These are phyloP conservation scores for Botrytis hyacinthi DNA, from an alignment of 2,329 filamentous ascomycete species.

Conservation along the genomic window DNA sequence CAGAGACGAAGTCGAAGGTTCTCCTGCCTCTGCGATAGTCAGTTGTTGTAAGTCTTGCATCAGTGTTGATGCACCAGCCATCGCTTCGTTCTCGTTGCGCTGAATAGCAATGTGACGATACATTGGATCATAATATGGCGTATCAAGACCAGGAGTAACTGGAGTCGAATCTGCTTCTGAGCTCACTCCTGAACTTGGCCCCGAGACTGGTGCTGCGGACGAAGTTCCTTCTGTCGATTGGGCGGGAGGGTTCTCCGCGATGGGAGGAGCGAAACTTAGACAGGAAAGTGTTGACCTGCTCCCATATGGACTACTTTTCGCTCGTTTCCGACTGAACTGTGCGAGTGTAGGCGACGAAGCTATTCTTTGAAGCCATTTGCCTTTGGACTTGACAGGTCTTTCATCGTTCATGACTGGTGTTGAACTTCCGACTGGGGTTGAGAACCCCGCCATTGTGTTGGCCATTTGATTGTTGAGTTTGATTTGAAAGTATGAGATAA, in stretches of 20 bases:
- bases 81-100: slow-evolving; percentile 27
- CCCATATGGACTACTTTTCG: slow-evolving; percentile 37
- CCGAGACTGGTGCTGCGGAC: slow-evolving; percentile 35
- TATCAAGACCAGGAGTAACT: slow-evolving; percentile 34
- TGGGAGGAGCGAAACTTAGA: slow-evolving; percentile 35
- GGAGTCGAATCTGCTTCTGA: slow-evolving; percentile 23
- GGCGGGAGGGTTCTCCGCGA: slow-evolving; percentile 29
- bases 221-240: slow-evolving; percentile 30
- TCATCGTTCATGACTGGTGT: not conserved
- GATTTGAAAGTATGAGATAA: not conserved
- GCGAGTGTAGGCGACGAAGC: slow-evolving; percentile 39
- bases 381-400: slow-evolving; percentile 34
- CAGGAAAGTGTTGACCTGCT: slow-evolving; percentile 35
- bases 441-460: not conserved
- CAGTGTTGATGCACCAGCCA: slow-evolving; percentile 28
- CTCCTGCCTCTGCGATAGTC: slow-evolving; percentile 26
- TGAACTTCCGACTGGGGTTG: slow-evolving; percentile 2
- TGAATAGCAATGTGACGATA: slow-evolving; percentile 29
- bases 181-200: not conserved
- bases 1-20: slow-evolving; percentile 26
- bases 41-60: slow-evolving; percentile 28
- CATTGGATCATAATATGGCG: slow-evolving; percentile 30
- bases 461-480: not conserved
- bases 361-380: slow-evolving; percentile 38
- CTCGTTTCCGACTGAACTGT: slow-evolving; percentile 35